Percentiles rank a stretch among this genome's conserved stretches.
Evolutionary conservation across 495 filamentous ascomycete genomes (phyloP).

Genomic region (Elasticomyces elasticus): DNA sequence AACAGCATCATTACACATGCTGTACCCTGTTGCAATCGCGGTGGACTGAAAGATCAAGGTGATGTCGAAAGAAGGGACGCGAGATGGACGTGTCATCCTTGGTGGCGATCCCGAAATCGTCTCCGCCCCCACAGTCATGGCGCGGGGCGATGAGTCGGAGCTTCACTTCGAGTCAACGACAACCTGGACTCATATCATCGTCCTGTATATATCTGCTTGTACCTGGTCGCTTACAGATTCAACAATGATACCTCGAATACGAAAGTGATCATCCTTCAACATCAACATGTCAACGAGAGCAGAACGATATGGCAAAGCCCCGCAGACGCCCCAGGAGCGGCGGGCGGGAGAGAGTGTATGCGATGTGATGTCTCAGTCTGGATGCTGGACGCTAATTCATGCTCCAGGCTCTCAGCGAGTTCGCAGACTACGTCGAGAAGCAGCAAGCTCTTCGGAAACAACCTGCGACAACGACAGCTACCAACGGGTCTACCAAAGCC

Average conservation of each 20-base stretch:
- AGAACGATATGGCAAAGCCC: conserved; percentile 32
- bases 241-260: conserved; percentile 21
- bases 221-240: neutral
- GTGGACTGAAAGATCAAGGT: too few species aligned
- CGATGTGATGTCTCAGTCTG: neutral
- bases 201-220: neutral
- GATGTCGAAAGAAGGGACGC: too few species aligned
- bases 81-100: too few species aligned
- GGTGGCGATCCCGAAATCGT: too few species aligned
- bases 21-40: too few species aligned
- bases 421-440: conserved; percentile 94
- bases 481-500: conserved; percentile 26
- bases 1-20: too few species aligned
- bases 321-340: conserved; percentile 62
- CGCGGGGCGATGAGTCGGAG: too few species aligned
- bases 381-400: neutral
- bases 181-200: neutral
- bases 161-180: too few species aligned
- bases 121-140: too few species aligned
- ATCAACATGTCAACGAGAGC: conserved; percentile 44
- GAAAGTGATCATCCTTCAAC: conserved; percentile 5
- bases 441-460: conserved; percentile 59
- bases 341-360: conserved; percentile 76
- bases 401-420: conserved; percentile 84
- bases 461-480: conserved; percentile 26